Conservation (phyloP, 768 basidiomycete genomes). For the Serendipita sp. region DNA sequence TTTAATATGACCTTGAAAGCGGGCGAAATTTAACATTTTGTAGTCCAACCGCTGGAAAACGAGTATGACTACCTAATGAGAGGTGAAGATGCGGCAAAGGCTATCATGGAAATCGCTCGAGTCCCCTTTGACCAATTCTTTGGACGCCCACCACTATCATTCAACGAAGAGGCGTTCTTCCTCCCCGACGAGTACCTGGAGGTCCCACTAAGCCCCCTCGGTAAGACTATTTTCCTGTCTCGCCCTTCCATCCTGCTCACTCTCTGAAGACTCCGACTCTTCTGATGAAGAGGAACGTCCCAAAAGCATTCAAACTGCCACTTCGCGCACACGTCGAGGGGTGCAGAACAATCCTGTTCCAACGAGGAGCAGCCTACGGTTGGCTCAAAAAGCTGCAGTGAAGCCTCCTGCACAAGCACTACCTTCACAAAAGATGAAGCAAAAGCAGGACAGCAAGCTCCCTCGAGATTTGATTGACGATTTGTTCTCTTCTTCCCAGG, state of each 20-base stretch:
- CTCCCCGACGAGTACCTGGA: background rate
- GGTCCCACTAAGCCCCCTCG: background rate
- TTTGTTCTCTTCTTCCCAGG: background rate
- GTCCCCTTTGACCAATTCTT: background rate
- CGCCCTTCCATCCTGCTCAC: background rate
- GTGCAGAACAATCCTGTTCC: background rate
- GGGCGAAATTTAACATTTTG: background rate
- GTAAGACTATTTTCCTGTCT: background rate
- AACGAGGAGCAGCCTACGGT: background rate
- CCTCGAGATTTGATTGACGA: background rate
- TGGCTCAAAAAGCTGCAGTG: background rate
- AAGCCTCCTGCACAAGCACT: background rate
- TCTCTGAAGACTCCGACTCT: background rate
- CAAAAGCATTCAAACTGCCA: background rate
- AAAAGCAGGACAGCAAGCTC: background rate
- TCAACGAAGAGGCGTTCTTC: constrained; percentile 1
- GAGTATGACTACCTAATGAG: background rate
- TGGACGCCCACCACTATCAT: background rate
- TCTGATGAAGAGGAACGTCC: background rate
- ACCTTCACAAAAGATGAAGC: background rate
- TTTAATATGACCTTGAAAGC: no score
- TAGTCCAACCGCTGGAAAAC: background rate
- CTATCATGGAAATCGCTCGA: background rate
- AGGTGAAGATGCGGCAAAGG: background rate
- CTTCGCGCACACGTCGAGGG: background rate